phyloP scores from a whole-genome alignment of 306 rosid genomes.

The Rubus idaeus region DNA sequence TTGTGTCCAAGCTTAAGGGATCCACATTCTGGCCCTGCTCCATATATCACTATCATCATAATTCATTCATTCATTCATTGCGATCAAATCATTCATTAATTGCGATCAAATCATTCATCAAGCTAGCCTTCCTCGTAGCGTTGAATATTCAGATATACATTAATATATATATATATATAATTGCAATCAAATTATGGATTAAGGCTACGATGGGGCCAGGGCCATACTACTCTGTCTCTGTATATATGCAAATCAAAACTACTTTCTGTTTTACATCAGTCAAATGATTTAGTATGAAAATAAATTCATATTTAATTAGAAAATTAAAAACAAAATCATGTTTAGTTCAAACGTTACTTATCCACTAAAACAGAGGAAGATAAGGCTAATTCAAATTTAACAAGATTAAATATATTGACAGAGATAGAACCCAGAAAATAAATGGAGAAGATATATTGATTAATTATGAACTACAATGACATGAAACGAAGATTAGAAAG shows the following conservation, averaged over 20 bases:
- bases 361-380: slow-evolving; percentile 6
- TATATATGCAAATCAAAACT: neutral
- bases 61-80: too few relatives aligned
- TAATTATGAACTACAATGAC: neutral
- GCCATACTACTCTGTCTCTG: neutral
- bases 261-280: neutral
- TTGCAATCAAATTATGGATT: too few relatives aligned
- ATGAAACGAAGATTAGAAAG: neutral
- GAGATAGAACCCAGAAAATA: neutral
- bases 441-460: neutral
- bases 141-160: neutral
- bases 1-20: slow-evolving; percentile 14
- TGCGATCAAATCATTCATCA: neutral
- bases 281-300: neutral
- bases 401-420: neutral
- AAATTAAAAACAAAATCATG: neutral
- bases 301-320: neutral
- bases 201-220: neutral
- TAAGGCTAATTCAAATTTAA: neutral
- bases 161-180: too few relatives aligned
- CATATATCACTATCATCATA: neutral
- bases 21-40: neutral
- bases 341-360: neutral
- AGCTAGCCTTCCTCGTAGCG: neutral
- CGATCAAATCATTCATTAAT: neutral